Conservation (phyloP, 495 filamentous ascomycete species). For the Peziza echinospora region DNA sequence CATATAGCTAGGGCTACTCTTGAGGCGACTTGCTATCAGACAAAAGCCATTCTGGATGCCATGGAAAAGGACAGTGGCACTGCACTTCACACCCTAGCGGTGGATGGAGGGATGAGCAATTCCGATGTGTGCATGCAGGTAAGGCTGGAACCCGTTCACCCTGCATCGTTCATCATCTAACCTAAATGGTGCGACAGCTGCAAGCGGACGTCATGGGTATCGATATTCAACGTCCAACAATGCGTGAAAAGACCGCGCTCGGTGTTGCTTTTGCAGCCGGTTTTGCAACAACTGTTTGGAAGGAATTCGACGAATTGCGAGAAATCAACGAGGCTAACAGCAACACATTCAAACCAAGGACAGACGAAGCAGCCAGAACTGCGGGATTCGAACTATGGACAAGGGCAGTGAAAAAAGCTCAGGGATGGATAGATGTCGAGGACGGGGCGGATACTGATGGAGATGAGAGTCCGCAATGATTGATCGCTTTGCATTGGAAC, state of each 20-base stretch:
- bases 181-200: too few relatives aligned
- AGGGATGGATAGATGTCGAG: slow-evolving; percentile 48
- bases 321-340: slow-evolving; percentile 56
- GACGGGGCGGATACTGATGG: slow-evolving; percentile 22
- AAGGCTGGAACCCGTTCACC: too few relatives aligned
- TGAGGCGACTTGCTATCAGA: slow-evolving; percentile 89
- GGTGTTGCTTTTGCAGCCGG: slow-evolving; percentile 90
- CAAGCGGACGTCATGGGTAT: slow-evolving; percentile 84
- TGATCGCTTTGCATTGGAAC: too few relatives aligned
- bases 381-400: slow-evolving; percentile 63
- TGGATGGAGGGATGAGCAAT: slow-evolving; percentile 89
- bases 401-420: slow-evolving; percentile 75
- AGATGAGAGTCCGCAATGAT: too few relatives aligned
- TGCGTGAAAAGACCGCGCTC: slow-evolving; percentile 85
- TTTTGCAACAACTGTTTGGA: slow-evolving; percentile 68
- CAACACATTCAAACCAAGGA: slow-evolving; percentile 47
- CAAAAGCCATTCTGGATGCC: slow-evolving; percentile 79
- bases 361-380: slow-evolving; percentile 35
- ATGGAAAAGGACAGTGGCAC: slow-evolving; percentile 84
- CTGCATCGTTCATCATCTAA: too few relatives aligned
- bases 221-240: slow-evolving; percentile 64
- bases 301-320: slow-evolving; percentile 53
- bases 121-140: slow-evolving; percentile 89
- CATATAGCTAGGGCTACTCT: slow-evolving; percentile 89
- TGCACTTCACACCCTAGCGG: slow-evolving; percentile 51